These are phyloP conservation scores for Chaetomium strumarium DNA, from an alignment of 2,329 filamentous ascomycete species.

Conservation along the genomic window DNA sequence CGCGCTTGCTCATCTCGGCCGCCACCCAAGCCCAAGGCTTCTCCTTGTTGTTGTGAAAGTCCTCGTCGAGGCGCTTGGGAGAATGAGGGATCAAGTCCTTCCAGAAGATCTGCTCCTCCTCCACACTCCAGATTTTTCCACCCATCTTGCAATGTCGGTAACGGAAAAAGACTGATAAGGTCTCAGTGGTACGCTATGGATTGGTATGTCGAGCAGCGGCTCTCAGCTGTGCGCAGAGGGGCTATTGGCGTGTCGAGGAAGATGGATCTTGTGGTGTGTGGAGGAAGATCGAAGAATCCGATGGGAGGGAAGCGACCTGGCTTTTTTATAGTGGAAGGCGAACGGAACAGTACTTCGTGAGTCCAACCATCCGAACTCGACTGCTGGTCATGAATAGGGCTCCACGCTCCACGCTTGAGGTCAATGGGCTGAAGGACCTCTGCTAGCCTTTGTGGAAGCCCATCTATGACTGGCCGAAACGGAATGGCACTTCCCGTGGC, in stretches of 20 bases:
- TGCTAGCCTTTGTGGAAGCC: neutral
- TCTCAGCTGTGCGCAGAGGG: neutral
- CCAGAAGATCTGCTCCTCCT: slow-evolving; percentile 49
- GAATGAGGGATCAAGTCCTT: slow-evolving; percentile 25
- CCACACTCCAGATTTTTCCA: slow-evolving; percentile 43
- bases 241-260: neutral
- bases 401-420: neutral
- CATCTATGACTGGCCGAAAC: neutral
- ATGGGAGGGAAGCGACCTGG: neutral
- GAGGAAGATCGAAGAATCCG: neutral
- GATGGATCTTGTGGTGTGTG: neutral
- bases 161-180: neutral
- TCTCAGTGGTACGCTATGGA: neutral
- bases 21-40: slow-evolving; percentile 23
- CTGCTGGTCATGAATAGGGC: neutral
- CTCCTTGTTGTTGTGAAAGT: slow-evolving; percentile 14
- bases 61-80: slow-evolving; percentile 22
- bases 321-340: neutral
- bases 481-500: neutral
- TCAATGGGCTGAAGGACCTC: slow-evolving; percentile 1
- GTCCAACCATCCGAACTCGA: neutral
- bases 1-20: slow-evolving; percentile 17
- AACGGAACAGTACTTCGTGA: neutral
- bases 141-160: slow-evolving; percentile 35
- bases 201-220: neutral